phyloP scores from a whole-genome alignment of 495 filamentous ascomycete genomes.

The Penicillium bovifimosum region DNA sequence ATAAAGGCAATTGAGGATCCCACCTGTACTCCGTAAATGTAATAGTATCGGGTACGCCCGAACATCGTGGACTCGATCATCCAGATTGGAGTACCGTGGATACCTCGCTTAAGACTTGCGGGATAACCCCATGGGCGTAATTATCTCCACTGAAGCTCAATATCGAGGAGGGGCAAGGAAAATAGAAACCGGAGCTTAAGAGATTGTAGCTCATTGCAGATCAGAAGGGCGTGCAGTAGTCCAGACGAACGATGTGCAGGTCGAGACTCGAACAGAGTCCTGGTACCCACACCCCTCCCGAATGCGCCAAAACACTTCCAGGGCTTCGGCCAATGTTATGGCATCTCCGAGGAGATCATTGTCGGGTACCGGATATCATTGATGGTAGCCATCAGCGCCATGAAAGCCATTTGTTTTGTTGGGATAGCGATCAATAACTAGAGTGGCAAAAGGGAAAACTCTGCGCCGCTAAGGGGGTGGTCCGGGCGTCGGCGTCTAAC shows the following conservation, averaged over 20 bases:
- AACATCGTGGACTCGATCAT: neutral
- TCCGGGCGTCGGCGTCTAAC: slow-evolving; percentile 6
- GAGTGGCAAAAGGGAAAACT: slow-evolving; percentile 7
- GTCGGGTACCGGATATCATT: too few relatives aligned
- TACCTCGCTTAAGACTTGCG: neutral
- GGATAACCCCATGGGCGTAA: neutral
- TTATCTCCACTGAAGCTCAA: neutral
- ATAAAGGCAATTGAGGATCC: slow-evolving; percentile 1
- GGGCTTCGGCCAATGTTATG: slow-evolving; percentile 12
- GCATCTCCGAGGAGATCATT: neutral
- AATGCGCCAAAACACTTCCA: neutral
- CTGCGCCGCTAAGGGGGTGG: slow-evolving; percentile 5
- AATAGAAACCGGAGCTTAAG: slow-evolving; percentile 15
- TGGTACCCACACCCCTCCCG: neutral
- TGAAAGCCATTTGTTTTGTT: slow-evolving; percentile 7
- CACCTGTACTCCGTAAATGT: too few relatives aligned
- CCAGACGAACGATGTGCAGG: slow-evolving; percentile 7
- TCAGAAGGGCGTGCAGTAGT: slow-evolving; percentile 6
- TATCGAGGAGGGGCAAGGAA: neutral
- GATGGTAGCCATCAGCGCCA: neutral
- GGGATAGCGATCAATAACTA: neutral
- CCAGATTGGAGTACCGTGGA: neutral
- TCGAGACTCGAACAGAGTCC: slow-evolving; percentile 11
- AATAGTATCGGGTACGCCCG: neutral
- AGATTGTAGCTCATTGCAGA: slow-evolving; percentile 6